Percentiles rank a stretch among this genome's conserved stretches.
phyloP scores from a whole-genome alignment of 116 monocot genomes.

The Dioscorea cayenensis region DNA sequence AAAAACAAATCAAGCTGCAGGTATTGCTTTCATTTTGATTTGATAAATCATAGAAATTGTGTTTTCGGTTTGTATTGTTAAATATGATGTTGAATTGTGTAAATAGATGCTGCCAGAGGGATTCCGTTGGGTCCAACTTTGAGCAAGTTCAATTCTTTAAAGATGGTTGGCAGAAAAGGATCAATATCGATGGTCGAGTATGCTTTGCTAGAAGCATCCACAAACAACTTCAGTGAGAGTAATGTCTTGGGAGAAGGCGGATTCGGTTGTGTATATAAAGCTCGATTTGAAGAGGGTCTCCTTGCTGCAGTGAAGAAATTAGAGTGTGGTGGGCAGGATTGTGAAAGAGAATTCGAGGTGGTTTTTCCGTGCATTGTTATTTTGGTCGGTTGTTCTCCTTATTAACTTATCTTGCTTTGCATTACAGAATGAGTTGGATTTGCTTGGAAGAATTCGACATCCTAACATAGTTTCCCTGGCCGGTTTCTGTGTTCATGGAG shows the following conservation, averaged over 20 bases:
- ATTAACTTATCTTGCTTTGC: not conserved
- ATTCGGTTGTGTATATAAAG: slow-evolving; percentile 76
- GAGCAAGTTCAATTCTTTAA: slow-evolving; percentile 64
- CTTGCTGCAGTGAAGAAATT: slow-evolving; percentile 87
- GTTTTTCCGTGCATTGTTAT: not conserved
- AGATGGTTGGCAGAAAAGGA: slow-evolving; percentile 40
- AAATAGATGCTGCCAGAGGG: slow-evolving; percentile 39
- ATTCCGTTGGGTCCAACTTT: slow-evolving; percentile 43
- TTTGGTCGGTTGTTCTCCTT: too few relatives aligned
- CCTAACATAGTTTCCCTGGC: slow-evolving; percentile 79
- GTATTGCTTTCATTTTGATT: slow-evolving; percentile 10
- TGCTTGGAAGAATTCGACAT: slow-evolving; percentile 77
- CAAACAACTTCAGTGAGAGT: slow-evolving; percentile 64
- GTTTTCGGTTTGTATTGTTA: not conserved
- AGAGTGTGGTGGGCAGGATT: slow-evolving; percentile 36
- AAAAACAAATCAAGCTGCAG: slow-evolving; percentile 37
- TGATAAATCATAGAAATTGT: too few relatives aligned
- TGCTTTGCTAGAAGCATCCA: slow-evolving; percentile 53
- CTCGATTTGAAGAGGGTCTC: slow-evolving; percentile 46
- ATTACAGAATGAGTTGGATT: slow-evolving; percentile 82
- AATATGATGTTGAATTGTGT: not conserved
- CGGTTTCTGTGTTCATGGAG: slow-evolving; percentile 68
- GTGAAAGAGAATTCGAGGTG: slow-evolving; percentile 81
- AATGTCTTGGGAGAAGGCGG: slow-evolving; percentile 82
- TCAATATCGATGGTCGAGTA: slow-evolving; percentile 50